Percentiles rank a stretch among this genome's conserved stretches.
Evolutionary conservation across 306 rosid species (phyloP).

Genomic region (Casuarina cunninghamiana): DNA sequence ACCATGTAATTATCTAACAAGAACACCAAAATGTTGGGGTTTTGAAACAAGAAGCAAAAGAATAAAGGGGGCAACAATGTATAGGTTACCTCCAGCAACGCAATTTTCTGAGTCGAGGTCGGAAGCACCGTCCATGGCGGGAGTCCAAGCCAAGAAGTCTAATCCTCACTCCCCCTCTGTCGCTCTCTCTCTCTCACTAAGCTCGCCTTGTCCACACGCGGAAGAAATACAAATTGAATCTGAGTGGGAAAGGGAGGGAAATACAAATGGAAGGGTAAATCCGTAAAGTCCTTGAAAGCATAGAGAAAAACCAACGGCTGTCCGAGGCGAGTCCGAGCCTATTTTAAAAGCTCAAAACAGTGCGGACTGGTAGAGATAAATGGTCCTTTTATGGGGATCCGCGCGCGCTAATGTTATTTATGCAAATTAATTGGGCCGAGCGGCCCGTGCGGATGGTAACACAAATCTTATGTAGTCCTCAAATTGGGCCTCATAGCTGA

Average conservation of each 20-base stretch:
- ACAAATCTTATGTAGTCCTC: not conserved
- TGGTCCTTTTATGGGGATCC: not conserved
- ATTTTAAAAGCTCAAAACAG: constrained; percentile 16
- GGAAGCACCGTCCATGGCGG: constrained; percentile 50
- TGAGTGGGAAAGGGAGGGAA: constrained; percentile 29
- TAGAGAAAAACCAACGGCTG: constrained; percentile 37
- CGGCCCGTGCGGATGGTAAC: not conserved
- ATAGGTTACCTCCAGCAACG: constrained; percentile 35
- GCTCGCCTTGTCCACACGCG: not conserved
- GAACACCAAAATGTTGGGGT: not conserved
- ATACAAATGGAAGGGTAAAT: not conserved
- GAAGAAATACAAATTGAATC: constrained; percentile 1
- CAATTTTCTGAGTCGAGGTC: constrained; percentile 28
- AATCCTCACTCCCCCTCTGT: constrained; percentile 11
- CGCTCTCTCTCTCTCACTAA: constrained; percentile 3
- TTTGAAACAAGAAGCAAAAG: constrained; percentile 12
- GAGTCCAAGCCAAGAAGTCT: constrained; percentile 15
- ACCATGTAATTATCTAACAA: not conserved
- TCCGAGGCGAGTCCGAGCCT: constrained; percentile 57
- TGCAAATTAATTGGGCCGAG: not conserved
- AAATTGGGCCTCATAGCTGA: too few relatives aligned
- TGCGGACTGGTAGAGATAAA: not conserved
- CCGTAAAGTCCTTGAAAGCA: constrained; percentile 5
- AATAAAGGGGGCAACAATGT: constrained; percentile 18
- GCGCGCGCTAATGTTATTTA: not conserved